These are phyloP conservation scores for Anethum foeniculum DNA, from an alignment of 140 eudicot species.

Conservation along the genomic window DNA sequence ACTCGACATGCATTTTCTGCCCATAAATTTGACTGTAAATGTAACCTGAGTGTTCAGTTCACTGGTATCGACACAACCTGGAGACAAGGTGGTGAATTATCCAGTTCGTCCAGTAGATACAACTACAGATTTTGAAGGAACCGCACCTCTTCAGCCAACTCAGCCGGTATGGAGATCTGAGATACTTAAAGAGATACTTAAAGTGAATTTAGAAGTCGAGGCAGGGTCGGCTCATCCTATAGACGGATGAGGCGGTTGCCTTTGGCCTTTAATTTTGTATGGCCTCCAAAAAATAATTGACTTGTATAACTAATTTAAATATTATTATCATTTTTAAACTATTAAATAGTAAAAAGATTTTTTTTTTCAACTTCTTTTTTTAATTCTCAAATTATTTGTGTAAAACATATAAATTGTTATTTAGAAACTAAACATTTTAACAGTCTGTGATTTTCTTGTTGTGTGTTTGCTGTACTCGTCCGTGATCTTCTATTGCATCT, in stretches of 20 bases:
- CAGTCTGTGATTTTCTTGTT: background rate
- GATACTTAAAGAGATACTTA: background rate
- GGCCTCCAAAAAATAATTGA: background rate
- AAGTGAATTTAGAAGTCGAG: background rate
- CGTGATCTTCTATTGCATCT: background rate
- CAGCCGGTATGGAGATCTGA: constrained; percentile 55
- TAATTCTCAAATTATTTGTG: background rate
- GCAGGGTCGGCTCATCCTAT: background rate
- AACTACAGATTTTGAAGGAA: constrained; percentile 90
- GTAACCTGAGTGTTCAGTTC: constrained; percentile 40
- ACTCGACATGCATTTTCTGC: constrained; percentile 11
- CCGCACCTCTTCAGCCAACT: constrained; percentile 79
- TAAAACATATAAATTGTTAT: background rate
- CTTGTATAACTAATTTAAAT: background rate
- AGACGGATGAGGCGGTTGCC: background rate
- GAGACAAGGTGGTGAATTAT: constrained; percentile 82
- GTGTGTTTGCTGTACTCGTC: background rate
- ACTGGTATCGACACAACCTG: constrained; percentile 73
- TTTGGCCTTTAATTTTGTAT: background rate
- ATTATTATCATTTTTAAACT: background rate
- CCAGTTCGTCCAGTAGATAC: constrained; percentile 94
- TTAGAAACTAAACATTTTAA: background rate
- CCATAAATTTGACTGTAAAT: constrained; percentile 6
- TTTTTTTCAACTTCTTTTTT: background rate
- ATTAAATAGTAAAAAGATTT: background rate